A percentile compares a stretch with the other conserved stretches of the same genome.
phyloP scores from a whole-genome alignment of 768 basidiomycete genomes.

The Trametes cubensis region DNA sequence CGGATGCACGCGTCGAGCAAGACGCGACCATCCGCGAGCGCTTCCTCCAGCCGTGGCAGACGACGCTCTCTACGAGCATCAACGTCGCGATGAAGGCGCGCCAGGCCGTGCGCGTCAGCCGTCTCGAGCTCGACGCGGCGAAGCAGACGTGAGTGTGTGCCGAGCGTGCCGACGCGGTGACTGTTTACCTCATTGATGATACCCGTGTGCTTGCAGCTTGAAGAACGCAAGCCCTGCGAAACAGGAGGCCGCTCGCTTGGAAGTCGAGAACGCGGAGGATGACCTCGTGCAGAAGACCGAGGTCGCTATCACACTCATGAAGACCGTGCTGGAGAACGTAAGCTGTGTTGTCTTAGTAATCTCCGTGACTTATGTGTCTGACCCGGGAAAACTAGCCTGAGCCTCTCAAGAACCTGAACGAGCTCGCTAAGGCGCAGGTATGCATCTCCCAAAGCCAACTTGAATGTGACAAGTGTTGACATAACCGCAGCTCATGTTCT shows the following conservation, averaged over 20 bases:
- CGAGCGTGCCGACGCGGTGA: not conserved
- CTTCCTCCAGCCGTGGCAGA: conserved; percentile 86
- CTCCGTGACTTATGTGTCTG: not conserved
- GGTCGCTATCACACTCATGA: conserved; percentile 95
- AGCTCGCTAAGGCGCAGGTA: conserved; percentile 88
- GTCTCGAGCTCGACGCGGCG: conserved; percentile 88
- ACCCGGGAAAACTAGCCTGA: conserved; percentile 65
- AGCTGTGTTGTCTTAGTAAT: conserved; percentile 33
- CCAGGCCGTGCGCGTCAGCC: conserved; percentile 74
- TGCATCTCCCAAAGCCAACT: not conserved
- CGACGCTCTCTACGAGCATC: conserved; percentile 81
- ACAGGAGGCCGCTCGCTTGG: conserved; percentile 91
- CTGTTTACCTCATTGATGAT: not conserved
- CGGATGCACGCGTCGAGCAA: conserved; percentile 77
- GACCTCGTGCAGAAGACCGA: conserved; percentile 98
- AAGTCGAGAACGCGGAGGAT: conserved; percentile 93
- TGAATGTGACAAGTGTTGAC: not conserved
- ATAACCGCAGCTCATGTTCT: conserved; percentile 60
- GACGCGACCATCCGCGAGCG: conserved; percentile 67
- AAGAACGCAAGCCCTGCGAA: conserved; percentile 74
- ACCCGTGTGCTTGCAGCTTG: conserved; percentile 51
- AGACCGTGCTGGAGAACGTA: conserved; percentile 97
- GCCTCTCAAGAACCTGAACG: conserved; percentile 91
- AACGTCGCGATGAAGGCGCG: conserved; percentile 91
- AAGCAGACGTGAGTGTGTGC: conserved; percentile 72